Base-by-base conservation (phyloP, 257 asterid species). In the Rauvolfia tetraphylla region DNA sequence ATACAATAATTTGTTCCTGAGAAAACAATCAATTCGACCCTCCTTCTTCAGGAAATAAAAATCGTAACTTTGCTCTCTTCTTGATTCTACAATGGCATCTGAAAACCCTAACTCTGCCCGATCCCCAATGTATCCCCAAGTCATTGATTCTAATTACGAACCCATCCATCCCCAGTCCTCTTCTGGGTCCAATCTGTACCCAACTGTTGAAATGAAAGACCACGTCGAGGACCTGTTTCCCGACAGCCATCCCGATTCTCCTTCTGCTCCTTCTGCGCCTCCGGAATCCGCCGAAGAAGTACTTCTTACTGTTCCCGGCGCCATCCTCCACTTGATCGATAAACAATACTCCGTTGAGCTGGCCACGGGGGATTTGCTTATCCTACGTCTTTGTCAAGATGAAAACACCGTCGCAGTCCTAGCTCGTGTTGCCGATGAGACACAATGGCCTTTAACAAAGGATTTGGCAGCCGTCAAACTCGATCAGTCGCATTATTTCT, bases 311-410 rank as follows among this genome's bases (percentile, higher is more conserved):
- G 73, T 95, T 58, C 96, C 93, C 31, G 96, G 96, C 67, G 90
- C 97, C 31, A 90, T 95, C 38, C 81, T 95, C 48, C 93, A 95
- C 80, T 90, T 95, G 76, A 95, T 95, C 76, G 99, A 95, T 79
- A 83, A 77, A 61, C 88, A 89, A 34, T 90, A 87, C 90, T 92
- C 97, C 79, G 92, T 95, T 80, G 98, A 95, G 96, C 98, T 95
- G 65, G 96, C 99, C 68, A 58, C 84, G 61, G 99, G 99, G 2
- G 96, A 93, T 80, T 89, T 95, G 39, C 75, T 58, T 36, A 85
- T 92, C 84, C 66, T 80, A 75, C 79, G 92, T 76, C 88, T 95
- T 57, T 81, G 78, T 9, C 93, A 95, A 72, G 92, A 90, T 0
- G 84, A 81, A 1, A 85, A 80, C 76, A 86, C 91, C 44, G 82